Evolutionary conservation across 768 basidiomycete species (phyloP), one percentile per base, ranked within the genome.

Genomic region (Filobasidium floriforme): DNA sequence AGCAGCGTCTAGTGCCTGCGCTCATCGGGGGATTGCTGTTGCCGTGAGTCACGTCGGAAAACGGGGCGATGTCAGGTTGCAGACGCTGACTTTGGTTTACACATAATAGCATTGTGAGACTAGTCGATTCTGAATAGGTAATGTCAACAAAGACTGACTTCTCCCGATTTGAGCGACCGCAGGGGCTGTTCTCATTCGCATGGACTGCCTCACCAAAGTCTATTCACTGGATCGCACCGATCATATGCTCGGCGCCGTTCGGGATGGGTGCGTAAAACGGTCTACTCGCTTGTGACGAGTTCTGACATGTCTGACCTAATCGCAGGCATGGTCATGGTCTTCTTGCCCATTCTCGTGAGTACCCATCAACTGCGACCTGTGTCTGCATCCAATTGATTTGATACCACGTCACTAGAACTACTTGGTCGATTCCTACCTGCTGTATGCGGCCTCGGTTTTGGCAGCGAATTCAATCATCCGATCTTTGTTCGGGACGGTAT

Each of bases 401-500:
- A 26, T 3, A 15, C 15, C 22, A 15, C n/a, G n/a, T 6, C 54
- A 4, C 6, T 28, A 57, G 54, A 84, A 85, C 3, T 88, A 88
- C 79, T 81, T 88, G 64, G 86, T 89, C 83, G 87, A 88, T 72
- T 80, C 84, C 14, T 88, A 88, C 79, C 81, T 81, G 54, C 80
- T 87, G 54, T 86, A 86, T 76, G 84, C 78, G 67, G 86, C 87
- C 1, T 86, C 85, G 70, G 87, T 87, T 18, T 81, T 88, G 61
- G 86, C 87, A 12, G 84, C 87, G 61, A 86, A 85, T 10, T 84
- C 87, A 60, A 84, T 88, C 60, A 75, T 88, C 59, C 85, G 87
- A 67, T 87, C 85, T 0, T 76, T 82, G 24, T 84, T 85, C 68
- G 87, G 85, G 26, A 85, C 63, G 24, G 66, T 57, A 5, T 73